Conservation (phyloP, 148 eudicot species). For the Persicaria tinctoria region DNA sequence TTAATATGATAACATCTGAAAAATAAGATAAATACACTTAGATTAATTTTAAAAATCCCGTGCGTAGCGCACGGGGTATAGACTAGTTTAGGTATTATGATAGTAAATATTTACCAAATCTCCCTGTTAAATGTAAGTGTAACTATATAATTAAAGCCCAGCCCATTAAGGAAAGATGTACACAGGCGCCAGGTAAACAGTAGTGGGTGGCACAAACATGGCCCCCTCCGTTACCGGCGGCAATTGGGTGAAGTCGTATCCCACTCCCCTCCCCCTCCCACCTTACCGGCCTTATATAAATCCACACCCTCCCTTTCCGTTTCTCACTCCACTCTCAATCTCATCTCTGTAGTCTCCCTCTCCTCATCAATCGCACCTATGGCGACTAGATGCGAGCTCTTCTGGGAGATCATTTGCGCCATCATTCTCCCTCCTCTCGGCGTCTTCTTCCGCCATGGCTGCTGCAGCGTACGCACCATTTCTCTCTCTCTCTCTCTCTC, state of each 20-base stretch:
- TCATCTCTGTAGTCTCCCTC: not conserved
- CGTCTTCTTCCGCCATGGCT: conserved; percentile 54
- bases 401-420: conserved; percentile 42
- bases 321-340: not conserved
- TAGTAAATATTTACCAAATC: no score
- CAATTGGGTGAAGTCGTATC: not conserved
- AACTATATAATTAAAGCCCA: not conserved
- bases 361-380: conserved; percentile 11
- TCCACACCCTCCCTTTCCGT: not conserved
- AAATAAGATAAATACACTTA: no score
- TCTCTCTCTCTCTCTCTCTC: not conserved
- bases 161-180: not conserved
- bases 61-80: no score
- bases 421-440: conserved; percentile 52
- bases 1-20: no score
- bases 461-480: conserved; percentile 34
- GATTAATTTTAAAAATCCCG: no score
- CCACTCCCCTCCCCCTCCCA: not conserved
- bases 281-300: not conserved
- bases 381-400: conserved; percentile 41
- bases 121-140: no score
- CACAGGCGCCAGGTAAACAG: not conserved
- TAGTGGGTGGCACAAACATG: not conserved
- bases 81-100: no score
- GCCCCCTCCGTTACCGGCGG: not conserved